Conservation (phyloP, 2,329 filamentous ascomycete genomes). For the Monilinia fructicola region DNA sequence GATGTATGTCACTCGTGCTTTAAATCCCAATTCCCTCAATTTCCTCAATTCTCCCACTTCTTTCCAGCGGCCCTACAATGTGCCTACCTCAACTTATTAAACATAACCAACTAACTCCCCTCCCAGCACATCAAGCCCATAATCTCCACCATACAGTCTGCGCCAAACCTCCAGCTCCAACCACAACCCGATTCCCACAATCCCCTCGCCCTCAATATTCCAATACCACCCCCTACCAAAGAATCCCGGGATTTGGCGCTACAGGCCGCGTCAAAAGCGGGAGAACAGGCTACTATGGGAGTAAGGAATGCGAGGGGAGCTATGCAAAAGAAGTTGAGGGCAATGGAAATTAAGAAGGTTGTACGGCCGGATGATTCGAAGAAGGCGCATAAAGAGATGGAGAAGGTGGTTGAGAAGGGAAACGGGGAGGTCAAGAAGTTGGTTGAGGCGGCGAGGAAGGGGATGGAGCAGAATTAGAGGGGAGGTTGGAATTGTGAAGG, state of each 20-base stretch:
- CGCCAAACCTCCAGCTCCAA: slow-evolving; percentile 50
- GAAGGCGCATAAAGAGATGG: slow-evolving; percentile 44
- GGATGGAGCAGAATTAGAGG: slow-evolving; percentile 38
- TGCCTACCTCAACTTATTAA: not conserved
- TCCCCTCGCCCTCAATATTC: slow-evolving; percentile 52
- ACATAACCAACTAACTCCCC: not conserved
- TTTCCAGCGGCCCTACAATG: not conserved
- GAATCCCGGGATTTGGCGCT: slow-evolving; percentile 48
- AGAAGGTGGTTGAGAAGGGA: slow-evolving; percentile 42
- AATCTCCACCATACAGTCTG: slow-evolving; percentile 52
- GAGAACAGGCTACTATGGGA: slow-evolving; percentile 37
- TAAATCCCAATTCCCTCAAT: not conserved
- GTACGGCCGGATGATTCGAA: slow-evolving; percentile 43
- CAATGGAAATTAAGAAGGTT: slow-evolving; percentile 40
- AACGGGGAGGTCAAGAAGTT: slow-evolving; percentile 41
- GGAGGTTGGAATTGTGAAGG: not conserved
- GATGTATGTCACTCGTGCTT: slow-evolving; percentile 48
- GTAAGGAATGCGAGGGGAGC: slow-evolving; percentile 40
- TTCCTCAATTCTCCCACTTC: not conserved
- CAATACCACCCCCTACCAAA: slow-evolving; percentile 57
- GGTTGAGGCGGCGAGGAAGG: slow-evolving; percentile 43
- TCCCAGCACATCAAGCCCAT: slow-evolving; percentile 55
- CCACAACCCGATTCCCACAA: slow-evolving; percentile 49
- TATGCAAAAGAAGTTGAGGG: slow-evolving; percentile 42
- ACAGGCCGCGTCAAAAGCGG: slow-evolving; percentile 38